These are phyloP conservation scores for Boletus coffeatus DNA, from an alignment of 1,284 basidiomycete genomes.

Conservation along the genomic window DNA sequence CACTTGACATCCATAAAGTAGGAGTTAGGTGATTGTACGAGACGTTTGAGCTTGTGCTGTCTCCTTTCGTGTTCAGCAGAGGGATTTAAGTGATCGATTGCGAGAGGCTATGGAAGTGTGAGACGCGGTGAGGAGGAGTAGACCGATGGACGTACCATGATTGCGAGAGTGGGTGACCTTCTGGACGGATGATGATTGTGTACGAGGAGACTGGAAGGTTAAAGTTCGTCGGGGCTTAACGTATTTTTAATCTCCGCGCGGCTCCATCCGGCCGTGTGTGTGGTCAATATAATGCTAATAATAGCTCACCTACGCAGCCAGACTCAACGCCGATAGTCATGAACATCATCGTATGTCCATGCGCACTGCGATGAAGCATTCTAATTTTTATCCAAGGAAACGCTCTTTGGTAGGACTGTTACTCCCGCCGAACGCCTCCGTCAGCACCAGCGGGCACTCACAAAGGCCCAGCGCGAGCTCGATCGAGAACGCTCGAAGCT, in stretches of 20 bases:
- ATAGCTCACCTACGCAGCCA: slow-evolving; percentile 15
- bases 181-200: slow-evolving; percentile 25
- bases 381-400: slow-evolving; percentile 55
- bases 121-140: slow-evolving; percentile 1
- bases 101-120: slow-evolving; percentile 72
- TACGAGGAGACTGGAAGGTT: slow-evolving; percentile 18
- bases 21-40: slow-evolving; percentile 96
- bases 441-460: slow-evolving; percentile 92
- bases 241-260: slow-evolving; percentile 20
- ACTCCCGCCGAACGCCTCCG: slow-evolving; percentile 95
- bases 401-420: slow-evolving; percentile 88
- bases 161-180: slow-evolving; percentile 8
- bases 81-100: slow-evolving; percentile 97
- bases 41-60: slow-evolving; percentile 99
- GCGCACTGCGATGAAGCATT: not conserved
- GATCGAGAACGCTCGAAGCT: slow-evolving; percentile 94
- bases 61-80: slow-evolving; percentile 81
- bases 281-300: not conserved
- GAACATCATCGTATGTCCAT: slow-evolving; percentile 66
- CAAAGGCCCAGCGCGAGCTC: slow-evolving; percentile 95
- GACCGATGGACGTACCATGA: slow-evolving; percentile 15
- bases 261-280: slow-evolving; percentile 10
- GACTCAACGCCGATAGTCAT: slow-evolving; percentile 36
- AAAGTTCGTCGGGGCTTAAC: slow-evolving; percentile 20
- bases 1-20: slow-evolving; percentile 99